These are phyloP conservation scores for Cordyceps farinosa DNA, from an alignment of 2,329 filamentous ascomycete species.

Conservation along the genomic window DNA sequence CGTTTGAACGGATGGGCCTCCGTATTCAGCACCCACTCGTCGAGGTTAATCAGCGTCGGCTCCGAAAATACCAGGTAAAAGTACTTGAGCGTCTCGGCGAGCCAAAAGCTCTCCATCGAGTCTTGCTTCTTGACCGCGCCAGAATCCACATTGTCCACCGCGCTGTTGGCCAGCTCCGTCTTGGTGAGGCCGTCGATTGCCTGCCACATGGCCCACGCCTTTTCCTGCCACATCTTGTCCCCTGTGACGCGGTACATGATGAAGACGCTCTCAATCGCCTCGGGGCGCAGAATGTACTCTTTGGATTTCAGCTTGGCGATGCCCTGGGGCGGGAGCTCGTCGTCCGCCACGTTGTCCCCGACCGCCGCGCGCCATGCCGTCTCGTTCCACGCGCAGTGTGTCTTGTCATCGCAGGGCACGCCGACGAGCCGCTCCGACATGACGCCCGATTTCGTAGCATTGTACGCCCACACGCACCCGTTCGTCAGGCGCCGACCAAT, in stretches of 20 bases:
- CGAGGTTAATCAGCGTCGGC: constrained; percentile 58
- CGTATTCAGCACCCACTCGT: constrained; percentile 63
- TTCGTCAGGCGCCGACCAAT: constrained; percentile 47
- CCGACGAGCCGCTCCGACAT: constrained; percentile 52
- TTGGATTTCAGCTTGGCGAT: constrained; percentile 57
- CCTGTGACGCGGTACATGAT: constrained; percentile 52
- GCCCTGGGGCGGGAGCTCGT: constrained; percentile 46
- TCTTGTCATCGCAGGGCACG: constrained; percentile 34
- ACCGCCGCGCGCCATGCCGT: constrained; percentile 23
- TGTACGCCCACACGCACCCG: constrained; percentile 57
- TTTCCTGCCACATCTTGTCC: constrained; percentile 41
- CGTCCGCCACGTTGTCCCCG: constrained; percentile 23
- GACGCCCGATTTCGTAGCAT: constrained; percentile 48
- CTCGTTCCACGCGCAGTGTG: constrained; percentile 34
- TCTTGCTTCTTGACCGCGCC: constrained; percentile 42
- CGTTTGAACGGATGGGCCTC: constrained; percentile 47
- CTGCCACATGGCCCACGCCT: constrained; percentile 53
- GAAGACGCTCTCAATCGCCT: constrained; percentile 53
- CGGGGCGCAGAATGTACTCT: constrained; percentile 49
- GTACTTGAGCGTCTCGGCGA: constrained; percentile 72
- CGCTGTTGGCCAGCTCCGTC: constrained; percentile 47
- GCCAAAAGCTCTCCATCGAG: constrained; percentile 71
- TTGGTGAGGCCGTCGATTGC: constrained; percentile 45
- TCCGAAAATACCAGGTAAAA: constrained; percentile 71
- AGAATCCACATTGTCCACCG: constrained; percentile 39